These are phyloP conservation scores for Talaromyces sp. DNA, from an alignment of 2,329 filamentous ascomycete species.

Conservation along the genomic window DNA sequence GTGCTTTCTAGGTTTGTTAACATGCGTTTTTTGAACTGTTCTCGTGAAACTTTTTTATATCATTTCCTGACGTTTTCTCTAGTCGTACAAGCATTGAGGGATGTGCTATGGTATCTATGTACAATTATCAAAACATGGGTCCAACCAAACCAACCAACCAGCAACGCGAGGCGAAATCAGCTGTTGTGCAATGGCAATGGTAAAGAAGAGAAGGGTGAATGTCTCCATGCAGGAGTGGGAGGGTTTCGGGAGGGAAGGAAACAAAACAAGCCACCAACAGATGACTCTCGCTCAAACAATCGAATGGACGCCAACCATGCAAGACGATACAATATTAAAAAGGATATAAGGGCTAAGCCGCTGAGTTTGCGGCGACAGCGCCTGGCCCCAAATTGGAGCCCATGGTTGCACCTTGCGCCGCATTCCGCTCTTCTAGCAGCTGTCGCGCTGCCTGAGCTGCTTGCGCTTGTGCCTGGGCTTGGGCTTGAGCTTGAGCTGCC, in stretches of 20 bases:
- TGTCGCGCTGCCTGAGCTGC: conserved; percentile 28
- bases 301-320: conserved; percentile 11
- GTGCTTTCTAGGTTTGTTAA: not conserved
- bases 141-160: not conserved
- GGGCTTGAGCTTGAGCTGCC: conserved; percentile 34
- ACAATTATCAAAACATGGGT: conserved; percentile 24
- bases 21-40: not conserved
- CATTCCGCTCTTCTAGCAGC: conserved; percentile 29
- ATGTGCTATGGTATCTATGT: conserved; percentile 26
- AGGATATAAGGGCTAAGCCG: conserved; percentile 15
- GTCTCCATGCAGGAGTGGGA: conserved; percentile 2
- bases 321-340: conserved; percentile 18
- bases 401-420: conserved; percentile 22
- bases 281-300: conserved; percentile 10
- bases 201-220: not conserved
- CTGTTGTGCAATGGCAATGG: not conserved
- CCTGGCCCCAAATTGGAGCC: conserved; percentile 26
- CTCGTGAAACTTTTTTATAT: not conserved
- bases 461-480: conserved; percentile 27
- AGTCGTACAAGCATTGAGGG: conserved; percentile 28
- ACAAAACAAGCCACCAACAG: not conserved
- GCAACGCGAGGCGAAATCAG: not conserved
- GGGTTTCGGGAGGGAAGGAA: not conserved
- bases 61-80: conserved; percentile 29
- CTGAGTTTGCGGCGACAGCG: conserved; percentile 22